phyloP scores from a whole-genome alignment of 2,329 filamentous ascomycete species.

The Colletotrichum melonis region DNA sequence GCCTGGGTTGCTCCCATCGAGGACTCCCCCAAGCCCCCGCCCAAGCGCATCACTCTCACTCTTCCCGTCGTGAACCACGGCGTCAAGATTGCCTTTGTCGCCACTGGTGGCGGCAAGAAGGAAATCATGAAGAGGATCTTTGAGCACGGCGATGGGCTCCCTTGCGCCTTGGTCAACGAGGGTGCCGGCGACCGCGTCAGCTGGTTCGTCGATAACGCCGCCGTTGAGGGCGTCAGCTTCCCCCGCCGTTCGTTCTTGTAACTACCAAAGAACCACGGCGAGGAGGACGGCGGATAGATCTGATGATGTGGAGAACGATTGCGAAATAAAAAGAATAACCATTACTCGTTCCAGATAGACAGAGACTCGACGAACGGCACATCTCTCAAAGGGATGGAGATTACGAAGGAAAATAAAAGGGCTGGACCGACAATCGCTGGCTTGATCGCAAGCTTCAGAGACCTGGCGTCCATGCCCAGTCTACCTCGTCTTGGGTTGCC shows the following conservation, averaged over 20 bases:
- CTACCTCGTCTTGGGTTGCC: not conserved
- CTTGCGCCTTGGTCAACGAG: conserved; percentile 89
- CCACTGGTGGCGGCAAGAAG: conserved; percentile 90
- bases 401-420: not conserved
- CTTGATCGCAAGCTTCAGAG: not conserved
- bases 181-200: conserved; percentile 85
- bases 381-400: conserved; percentile 15
- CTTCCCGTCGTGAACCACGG: conserved; percentile 91
- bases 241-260: conserved; percentile 76
- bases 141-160: conserved; percentile 82
- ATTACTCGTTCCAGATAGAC: conserved; percentile 29
- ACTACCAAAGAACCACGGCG: conserved; percentile 9
- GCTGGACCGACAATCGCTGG: not conserved
- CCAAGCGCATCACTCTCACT: conserved; percentile 90
- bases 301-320: not conserved
- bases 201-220: conserved; percentile 93
- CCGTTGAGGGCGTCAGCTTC: conserved; percentile 86
- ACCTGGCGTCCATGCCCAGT: not conserved
- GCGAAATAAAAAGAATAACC: conserved; percentile 9
- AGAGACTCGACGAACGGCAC: conserved; percentile 18
- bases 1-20: conserved; percentile 94
- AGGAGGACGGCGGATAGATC: conserved; percentile 6
- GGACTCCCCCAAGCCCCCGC: conserved; percentile 94
- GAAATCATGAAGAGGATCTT: conserved; percentile 94
- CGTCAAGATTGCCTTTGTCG: conserved; percentile 89